Base-by-base conservation (phyloP, 257 asterid genomes). In the Prunella vulgaris region DNA sequence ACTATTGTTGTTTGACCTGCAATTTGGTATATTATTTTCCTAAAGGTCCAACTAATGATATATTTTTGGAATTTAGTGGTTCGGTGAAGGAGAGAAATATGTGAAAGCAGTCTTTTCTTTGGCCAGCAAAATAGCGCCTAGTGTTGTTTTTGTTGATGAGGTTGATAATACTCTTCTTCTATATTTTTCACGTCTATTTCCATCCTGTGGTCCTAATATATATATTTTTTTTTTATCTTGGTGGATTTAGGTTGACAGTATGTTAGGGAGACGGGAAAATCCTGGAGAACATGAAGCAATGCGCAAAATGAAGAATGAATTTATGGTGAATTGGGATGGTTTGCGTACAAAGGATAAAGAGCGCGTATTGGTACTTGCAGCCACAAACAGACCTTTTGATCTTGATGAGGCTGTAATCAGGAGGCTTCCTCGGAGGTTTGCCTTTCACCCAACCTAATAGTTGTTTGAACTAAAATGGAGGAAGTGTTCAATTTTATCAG, bases 271-370 rank as follows among this genome's bases (percentile, higher is more conserved):
- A 80, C 89, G 97, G 60, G 97, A 89, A 84, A 92, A 87, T 73
- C 96, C 97, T 5, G 96, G 97, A 59, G 95, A 92, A 83, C 96
- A 92, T 80, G 98, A 87, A 86, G 95, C 96, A 63, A 92, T 92
- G 98, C 94, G 96, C 66, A 92, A 92, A 86, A 92, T 92, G 95
- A 92, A 92, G 78, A 92, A 92, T 69, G 95, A 92, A 75, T 92
- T 92, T 74, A 92, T 92, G 97, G 88, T 90, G 66, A 90, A 88
- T 68, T 90, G 95, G 98, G 98, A 89, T 76, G 98, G 96, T 76
- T 78, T 92, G 77, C 89, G 96, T 69, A 89, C 98, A 5, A 92
- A 89, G 83, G 98, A 89, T 69, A 89, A 87, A 83, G 98, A 92
- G 76, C 95, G 96, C 1, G 97, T 92, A 58, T 81, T 92, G 64